These are phyloP conservation scores for Botrytis hyacinthi DNA, from an alignment of 2,329 filamentous ascomycete species.

Conservation along the genomic window DNA sequence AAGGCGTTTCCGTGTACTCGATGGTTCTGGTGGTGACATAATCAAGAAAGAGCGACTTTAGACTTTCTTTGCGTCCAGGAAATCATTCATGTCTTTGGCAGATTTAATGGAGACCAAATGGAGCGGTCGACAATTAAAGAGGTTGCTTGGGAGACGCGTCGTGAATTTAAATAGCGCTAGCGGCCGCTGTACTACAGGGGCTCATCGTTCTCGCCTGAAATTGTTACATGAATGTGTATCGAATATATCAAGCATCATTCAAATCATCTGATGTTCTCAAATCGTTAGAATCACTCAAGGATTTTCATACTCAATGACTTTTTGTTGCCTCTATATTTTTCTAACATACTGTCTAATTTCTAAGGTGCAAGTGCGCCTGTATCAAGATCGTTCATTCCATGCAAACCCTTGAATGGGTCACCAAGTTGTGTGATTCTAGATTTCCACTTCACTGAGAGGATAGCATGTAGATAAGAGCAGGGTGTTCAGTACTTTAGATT, in stretches of 20 bases:
- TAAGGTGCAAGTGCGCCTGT: not conserved
- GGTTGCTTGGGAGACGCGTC: constrained; percentile 18
- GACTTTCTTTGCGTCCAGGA: not conserved
- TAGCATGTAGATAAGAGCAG: not conserved
- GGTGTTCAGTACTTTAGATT: not conserved
- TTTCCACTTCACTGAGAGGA: not conserved
- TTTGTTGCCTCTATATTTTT: not conserved
- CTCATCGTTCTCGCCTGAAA: not conserved
- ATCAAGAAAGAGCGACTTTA: not conserved
- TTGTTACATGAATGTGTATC: not conserved
- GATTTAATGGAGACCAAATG: not conserved
- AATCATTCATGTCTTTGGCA: constrained; percentile 5
- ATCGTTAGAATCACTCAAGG: not conserved
- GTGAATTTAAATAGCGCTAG: constrained; percentile 8
- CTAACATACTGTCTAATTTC: not conserved
- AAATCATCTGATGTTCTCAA: not conserved
- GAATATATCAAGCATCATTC: not conserved
- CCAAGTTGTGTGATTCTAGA: not conserved
- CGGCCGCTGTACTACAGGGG: constrained; percentile 3
- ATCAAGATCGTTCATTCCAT: not conserved
- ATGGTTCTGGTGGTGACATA: constrained; percentile 13
- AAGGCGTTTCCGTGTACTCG: constrained; percentile 19
- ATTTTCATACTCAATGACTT: not conserved
- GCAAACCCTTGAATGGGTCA: not conserved
- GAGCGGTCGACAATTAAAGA: not conserved